These are phyloP conservation scores for Tetracladium marchalianum DNA, from an alignment of 495 filamentous ascomycete genomes.

Conservation along the genomic window DNA sequence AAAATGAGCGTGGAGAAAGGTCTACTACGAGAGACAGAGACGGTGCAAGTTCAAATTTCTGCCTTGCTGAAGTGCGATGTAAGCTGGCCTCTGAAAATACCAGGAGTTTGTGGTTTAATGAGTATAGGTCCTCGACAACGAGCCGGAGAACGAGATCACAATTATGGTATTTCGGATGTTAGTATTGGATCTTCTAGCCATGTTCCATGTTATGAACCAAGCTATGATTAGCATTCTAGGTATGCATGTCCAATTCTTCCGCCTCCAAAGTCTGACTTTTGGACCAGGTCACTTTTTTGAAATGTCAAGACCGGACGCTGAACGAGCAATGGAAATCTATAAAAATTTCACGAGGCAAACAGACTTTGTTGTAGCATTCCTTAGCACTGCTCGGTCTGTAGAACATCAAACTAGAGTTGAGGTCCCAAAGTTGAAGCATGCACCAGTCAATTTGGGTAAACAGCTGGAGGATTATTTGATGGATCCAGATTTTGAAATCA, in stretches of 20 bases:
- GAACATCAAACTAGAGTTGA: constrained; percentile 86
- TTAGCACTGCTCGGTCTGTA: constrained; percentile 77
- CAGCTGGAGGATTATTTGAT: constrained; percentile 93
- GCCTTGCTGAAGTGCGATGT: constrained; percentile 87
- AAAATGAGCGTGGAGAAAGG: constrained; percentile 87
- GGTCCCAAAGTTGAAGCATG: constrained; percentile 96
- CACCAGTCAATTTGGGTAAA: constrained; percentile 77
- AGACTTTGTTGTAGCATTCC: constrained; percentile 82
- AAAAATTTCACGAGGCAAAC: constrained; percentile 89
- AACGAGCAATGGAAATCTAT: constrained; percentile 87
- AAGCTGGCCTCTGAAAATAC: constrained; percentile 16
- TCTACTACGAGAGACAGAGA: constrained; percentile 82
- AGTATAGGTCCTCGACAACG: constrained; percentile 66
- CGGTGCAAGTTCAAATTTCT: constrained; percentile 80
- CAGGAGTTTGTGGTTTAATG: constrained; percentile 6
- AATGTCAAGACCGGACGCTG: constrained; percentile 90
- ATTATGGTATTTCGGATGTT: constrained; percentile 90
- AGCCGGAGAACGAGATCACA: constrained; percentile 95
- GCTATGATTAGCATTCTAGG: constrained; percentile 96
- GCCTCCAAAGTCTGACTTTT: constrained; percentile 9
- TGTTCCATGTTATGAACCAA: constrained; percentile 96
- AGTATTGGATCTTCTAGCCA: constrained; percentile 77
- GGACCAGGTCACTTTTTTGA: constrained; percentile 88
- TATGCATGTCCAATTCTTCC: constrained; percentile 27
- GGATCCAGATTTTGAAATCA: constrained; percentile 92